phyloP scores from a whole-genome alignment of 1,139 yeast species.

The Blastobotrys raffinosifermentans region DNA sequence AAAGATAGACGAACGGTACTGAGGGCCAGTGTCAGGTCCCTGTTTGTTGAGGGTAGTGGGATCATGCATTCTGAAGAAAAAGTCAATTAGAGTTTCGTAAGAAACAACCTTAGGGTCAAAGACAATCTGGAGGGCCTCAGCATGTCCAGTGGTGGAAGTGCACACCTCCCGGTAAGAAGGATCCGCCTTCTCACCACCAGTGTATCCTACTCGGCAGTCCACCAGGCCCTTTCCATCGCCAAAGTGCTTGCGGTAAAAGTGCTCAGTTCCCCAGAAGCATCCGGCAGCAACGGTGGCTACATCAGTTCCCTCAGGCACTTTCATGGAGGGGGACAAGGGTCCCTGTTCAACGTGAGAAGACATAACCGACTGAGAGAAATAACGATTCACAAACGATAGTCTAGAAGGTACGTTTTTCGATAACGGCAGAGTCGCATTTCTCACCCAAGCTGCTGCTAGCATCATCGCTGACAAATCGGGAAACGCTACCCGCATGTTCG shows the following conservation, averaged over 20 bases:
- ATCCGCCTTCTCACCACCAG: slow-evolving; percentile 59
- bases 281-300: slow-evolving; percentile 40
- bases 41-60: slow-evolving; percentile 56
- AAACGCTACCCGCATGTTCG: not conserved
- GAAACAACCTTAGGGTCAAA: slow-evolving; percentile 64
- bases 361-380: no score
- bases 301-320: slow-evolving; percentile 28
- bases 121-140: slow-evolving; percentile 74
- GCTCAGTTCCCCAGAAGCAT: slow-evolving; percentile 96
- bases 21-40: slow-evolving; percentile 81
- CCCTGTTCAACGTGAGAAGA: no score
- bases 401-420: no score
- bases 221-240: slow-evolving; percentile 51
- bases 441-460: not conserved
- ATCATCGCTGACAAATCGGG: slow-evolving; percentile 1
- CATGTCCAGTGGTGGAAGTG: slow-evolving; percentile 54
- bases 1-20: slow-evolving; percentile 75
- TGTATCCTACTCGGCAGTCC: slow-evolving; percentile 82
- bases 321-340: slow-evolving; percentile 28
- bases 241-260: slow-evolving; percentile 67
- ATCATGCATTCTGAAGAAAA: slow-evolving; percentile 89
- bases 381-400: no score
- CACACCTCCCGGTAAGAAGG: slow-evolving; percentile 80
- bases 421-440: no score
- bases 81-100: slow-evolving; percentile 62